Evolutionary conservation across 2,329 filamentous ascomycete genomes (phyloP), one percentile per base, ranked within the genome.

Genomic region (Corynespora cassiicola): DNA sequence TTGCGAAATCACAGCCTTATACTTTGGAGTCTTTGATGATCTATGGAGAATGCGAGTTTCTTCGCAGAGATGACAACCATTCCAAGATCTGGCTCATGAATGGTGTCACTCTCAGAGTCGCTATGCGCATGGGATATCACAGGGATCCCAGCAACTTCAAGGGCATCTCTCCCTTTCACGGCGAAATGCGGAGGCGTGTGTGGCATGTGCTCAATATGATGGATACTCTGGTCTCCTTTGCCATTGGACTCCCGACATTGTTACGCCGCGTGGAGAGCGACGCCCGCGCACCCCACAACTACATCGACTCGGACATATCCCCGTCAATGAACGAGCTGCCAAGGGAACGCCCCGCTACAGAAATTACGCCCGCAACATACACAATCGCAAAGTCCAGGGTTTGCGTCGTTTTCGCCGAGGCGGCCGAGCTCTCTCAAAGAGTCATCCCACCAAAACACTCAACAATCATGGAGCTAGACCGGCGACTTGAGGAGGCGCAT

Each of bases 401-500:
- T 6, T 58, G 58, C 6, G 47, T 45, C 1, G 53, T 71, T 6
- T 72, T 74, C 40, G 66, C 65, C 6, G 56, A 69, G 29, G 70
- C 68, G 1, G 63, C 66, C 8, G 70, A 73, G 20, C 47, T 68
- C 6, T 64, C 61, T 5, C 69, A 73, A 33, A 54, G 61, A 3
- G 62, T 69, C 3, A 56, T 56, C 3, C 54, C 65, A 4, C 66
- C 70, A 1, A 50, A 55, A 5, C 63, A 69, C 40, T 57, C 63
- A 4, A 56, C 66, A n/a, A 63, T 72, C 14, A 65, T 71, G 56
- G 51, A 56, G 3, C 50, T 74, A 6, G 68, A 74, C 30, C 47
- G 47, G 8, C 47, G 55, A 11, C 56, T 75, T 1, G 60, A 69
- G 19, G 58, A 64, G 31, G 66, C 63, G 3, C 60, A 65, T 37